Percentiles rank a stretch among this genome's conserved stretches.
phyloP scores from a whole-genome alignment of 192 early-diverging fungal genomes.

The Chytriomyces sp. region DNA sequence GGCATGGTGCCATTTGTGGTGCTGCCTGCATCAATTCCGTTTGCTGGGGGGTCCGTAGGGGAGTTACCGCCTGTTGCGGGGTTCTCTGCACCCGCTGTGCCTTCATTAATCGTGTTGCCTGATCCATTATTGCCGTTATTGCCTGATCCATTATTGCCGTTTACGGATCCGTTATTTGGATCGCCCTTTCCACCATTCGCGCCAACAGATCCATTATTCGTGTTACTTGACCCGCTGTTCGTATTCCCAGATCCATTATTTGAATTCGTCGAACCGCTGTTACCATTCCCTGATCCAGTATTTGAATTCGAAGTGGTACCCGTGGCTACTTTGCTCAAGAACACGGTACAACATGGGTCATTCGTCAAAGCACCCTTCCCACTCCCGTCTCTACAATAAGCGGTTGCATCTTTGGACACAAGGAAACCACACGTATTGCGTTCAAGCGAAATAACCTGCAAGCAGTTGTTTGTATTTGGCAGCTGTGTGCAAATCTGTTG shows the following conservation, averaged over 20 bases:
- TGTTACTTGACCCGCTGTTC: too few relatives aligned
- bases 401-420: neutral
- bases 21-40: too few relatives aligned
- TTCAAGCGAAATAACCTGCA: slow-evolving; percentile 3
- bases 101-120: too few relatives aligned
- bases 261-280: too few relatives aligned
- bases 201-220: neutral
- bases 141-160: too few relatives aligned
- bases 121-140: too few relatives aligned
- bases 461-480: slow-evolving; percentile 8
- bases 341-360: neutral
- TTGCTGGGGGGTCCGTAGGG: too few relatives aligned
- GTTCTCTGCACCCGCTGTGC: too few relatives aligned
- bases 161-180: neutral
- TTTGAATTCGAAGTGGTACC: neutral
- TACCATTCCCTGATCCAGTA: too few relatives aligned
- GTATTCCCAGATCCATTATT: too few relatives aligned
- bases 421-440: slow-evolving; percentile 20
- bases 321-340: neutral
- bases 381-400: slow-evolving; percentile 5
- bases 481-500: slow-evolving; percentile 2
- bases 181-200: neutral
- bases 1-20: too few relatives aligned
- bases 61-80: too few relatives aligned
- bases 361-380: slow-evolving; percentile 5